Base-by-base conservation (phyloP, 768 basidiomycete species). In the Lentinula raphanica region DNA sequence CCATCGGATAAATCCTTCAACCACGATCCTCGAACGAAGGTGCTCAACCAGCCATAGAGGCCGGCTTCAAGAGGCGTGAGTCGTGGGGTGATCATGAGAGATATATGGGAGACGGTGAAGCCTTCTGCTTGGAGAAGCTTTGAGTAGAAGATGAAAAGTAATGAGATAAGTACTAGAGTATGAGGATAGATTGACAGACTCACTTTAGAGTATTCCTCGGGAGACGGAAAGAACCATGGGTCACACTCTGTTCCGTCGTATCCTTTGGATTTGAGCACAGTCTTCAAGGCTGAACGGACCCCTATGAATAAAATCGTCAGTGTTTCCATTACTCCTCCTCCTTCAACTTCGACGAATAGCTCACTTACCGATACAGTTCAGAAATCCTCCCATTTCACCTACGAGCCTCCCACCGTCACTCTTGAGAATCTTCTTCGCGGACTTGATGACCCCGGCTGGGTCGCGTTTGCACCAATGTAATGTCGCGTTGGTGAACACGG, bases 221-320 rank as follows among this genome's bases (percentile, higher is more conserved):
- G 76, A 0, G 86, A 86, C 3, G 92, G 92, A 66, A 92, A 93
- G 72, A 83, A 92, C 90, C 90, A 94, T 0, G 92, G 92, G 65
- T 94, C 92, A 42, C 84, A 67, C 11, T 69, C 64, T 8, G 71
- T 69, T 9, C 90, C 82, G 67, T 91, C 76, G 56, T 83, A 69
- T 0, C 88, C 87, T 27, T 77, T 74, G 29, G 70, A 69, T 56
- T 71, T 72, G 38, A 87, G 69, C 0, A 79, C 83, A 9, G 74
- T 66, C 60, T 91, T 76, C 15, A 94, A 63, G 3, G 81, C 79
- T 15, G 72, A 68, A 56, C 90, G 74, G 27, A 92, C 68, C 7
- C 88, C 90, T 88, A 5, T 35, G 13, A 0, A 35, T 35, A 35
- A n/a, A n/a, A n/a, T n/a, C n/a, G n/a, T 35, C 32, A 35, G 32